phyloP scores from a whole-genome alignment of 2,329 filamentous ascomycete species.

The Botrytis fragariae region DNA sequence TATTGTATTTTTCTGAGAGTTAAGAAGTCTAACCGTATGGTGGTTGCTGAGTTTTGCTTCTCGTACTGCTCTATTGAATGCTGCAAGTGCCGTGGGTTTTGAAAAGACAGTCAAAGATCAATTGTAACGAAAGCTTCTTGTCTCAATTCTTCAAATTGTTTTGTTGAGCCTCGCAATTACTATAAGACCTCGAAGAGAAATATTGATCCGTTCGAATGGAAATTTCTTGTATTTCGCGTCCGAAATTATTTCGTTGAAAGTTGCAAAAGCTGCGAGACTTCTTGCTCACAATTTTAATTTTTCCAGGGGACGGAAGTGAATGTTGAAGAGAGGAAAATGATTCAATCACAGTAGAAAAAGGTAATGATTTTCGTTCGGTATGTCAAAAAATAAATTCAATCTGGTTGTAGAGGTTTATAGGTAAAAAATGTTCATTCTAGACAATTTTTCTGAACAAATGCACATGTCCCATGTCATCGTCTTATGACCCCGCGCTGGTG shows the following conservation, averaged over 20 bases:
- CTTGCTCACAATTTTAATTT: background rate
- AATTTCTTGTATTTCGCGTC: background rate
- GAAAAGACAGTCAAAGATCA: background rate
- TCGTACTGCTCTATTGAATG: background rate
- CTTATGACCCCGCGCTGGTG: conserved; percentile 11
- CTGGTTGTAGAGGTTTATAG: background rate
- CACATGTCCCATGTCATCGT: conserved; percentile 20
- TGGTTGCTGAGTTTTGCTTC: background rate
- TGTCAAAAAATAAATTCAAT: background rate
- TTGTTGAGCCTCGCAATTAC: background rate
- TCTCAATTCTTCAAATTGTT: background rate
- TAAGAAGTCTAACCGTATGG: background rate
- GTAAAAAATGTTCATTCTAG: background rate
- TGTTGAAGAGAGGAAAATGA: background rate
- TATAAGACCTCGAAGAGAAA: background rate
- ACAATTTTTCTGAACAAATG: conserved; percentile 1
- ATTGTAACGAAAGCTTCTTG: background rate
- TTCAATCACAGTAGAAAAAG: background rate
- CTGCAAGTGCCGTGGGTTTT: background rate
- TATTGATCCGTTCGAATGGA: background rate
- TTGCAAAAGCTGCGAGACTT: background rate
- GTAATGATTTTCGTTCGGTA: background rate
- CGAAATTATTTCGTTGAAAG: background rate
- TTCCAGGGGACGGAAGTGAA: background rate
- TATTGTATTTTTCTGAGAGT: background rate